Base-by-base conservation (phyloP, 345 rosid species). In the Toxicodendron radicans region DNA sequence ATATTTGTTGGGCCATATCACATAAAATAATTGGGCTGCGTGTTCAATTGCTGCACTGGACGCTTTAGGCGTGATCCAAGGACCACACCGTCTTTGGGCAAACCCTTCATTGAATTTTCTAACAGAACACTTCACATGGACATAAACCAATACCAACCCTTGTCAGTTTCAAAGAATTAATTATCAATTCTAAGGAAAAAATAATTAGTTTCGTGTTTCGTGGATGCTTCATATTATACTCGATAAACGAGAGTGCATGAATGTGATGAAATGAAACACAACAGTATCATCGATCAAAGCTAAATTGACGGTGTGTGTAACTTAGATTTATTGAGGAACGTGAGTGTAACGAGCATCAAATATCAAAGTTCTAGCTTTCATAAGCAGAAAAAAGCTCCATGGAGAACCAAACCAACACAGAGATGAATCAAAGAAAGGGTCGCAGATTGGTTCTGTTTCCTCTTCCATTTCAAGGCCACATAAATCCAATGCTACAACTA, bases 401-500 rank as follows among this genome's bases (percentile, higher is more conserved):
- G 24, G 74, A 58, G 18, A 56, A 71, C 7, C 74, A 45, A 46
- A 11, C 17, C 52, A 45, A 17, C 66, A 58, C 57, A 10, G 18
- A 45, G 16, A 58, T 45, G 74, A 35, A 72, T 20, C 53, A 53
- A 27, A 71, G 78, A 62, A 70, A 64, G 62, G 74, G 63, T 10
- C 78, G 67, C 8, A 69, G 83, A 18, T 8, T 83, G 38, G 54
- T 79, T 16, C 72, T 79, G 2, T 76, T 83, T 48, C 83, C 85
- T 3, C 6, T 76, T 3, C 81, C 85, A 10, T 33, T 79, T 17
- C 81, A 71, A 77, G 85, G 85, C 56, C 81, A 83, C 65, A 76
- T 79, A 1, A 79, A 63, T 75, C 85, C 85, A 16, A 83, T 83
- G 81, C 78, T 79, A 4, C 83, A 79, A 38, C 85, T 79, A 17